phyloP scores from a whole-genome alignment of 2,329 filamentous ascomycete species.

The Gyromitra esculenta region DNA sequence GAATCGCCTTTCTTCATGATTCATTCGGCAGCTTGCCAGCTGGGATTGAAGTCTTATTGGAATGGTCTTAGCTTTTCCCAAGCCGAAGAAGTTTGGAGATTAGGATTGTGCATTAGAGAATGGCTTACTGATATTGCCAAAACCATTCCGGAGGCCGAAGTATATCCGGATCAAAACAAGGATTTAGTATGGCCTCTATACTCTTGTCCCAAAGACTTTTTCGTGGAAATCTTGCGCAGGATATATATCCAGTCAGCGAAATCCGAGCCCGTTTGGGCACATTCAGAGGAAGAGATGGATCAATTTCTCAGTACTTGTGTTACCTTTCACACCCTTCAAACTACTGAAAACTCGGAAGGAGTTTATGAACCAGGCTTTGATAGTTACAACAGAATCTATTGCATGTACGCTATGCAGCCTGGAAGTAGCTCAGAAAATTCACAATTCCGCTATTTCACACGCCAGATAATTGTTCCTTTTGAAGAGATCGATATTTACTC shows the following conservation, averaged over 20 bases:
- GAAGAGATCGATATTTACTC: slow-evolving; percentile 30
- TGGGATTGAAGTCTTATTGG: slow-evolving; percentile 30
- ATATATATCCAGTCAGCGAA: slow-evolving; percentile 11
- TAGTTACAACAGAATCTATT: slow-evolving; percentile 21
- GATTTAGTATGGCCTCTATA: slow-evolving; percentile 16
- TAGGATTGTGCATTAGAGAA: slow-evolving; percentile 4
- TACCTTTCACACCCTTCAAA: slow-evolving; percentile 22
- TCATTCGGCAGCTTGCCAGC: slow-evolving; percentile 31
- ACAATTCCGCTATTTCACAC: slow-evolving; percentile 37
- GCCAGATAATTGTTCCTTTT: slow-evolving; percentile 41
- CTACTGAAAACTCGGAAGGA: neutral
- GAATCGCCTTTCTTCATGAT: slow-evolving; percentile 24
- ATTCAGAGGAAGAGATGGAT: slow-evolving; percentile 8
- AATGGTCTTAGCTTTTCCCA: slow-evolving; percentile 28
- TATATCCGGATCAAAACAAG: neutral
- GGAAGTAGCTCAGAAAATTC: neutral
- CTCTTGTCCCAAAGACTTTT: slow-evolving; percentile 21
- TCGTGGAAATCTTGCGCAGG: slow-evolving; percentile 20
- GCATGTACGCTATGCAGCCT: slow-evolving; percentile 27
- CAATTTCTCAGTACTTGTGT: slow-evolving; percentile 37
- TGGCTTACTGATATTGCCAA: slow-evolving; percentile 16
- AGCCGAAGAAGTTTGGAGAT: slow-evolving; percentile 39
- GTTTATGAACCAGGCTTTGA: slow-evolving; percentile 6
- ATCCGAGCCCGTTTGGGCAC: slow-evolving; percentile 20
- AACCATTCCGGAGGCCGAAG: slow-evolving; percentile 5